Percentiles rank a stretch among this genome's conserved stretches.
These are phyloP conservation scores for Crataegus laevigata DNA, from an alignment of 306 rosid species.

Conservation along the genomic window DNA sequence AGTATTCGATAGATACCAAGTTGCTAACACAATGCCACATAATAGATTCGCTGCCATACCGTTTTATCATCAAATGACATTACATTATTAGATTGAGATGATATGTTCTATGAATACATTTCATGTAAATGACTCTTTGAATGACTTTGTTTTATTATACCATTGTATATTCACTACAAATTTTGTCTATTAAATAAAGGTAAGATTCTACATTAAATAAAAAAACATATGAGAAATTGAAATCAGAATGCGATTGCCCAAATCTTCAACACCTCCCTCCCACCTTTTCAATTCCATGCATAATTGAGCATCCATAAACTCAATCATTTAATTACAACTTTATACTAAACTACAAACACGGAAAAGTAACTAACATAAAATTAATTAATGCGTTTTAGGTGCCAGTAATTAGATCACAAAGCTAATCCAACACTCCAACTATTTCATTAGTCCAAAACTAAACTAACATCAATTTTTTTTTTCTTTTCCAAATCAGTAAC, in stretches of 20 bases:
- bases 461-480: background rate
- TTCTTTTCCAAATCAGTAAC: background rate
- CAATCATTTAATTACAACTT: background rate
- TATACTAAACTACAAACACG: conserved; percentile 20
- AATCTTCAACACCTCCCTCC: background rate
- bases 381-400: background rate
- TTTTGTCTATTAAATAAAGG: no score
- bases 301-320: background rate
- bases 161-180: no score
- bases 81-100: no score
- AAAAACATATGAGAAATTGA: no score
- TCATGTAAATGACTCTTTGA: no score
- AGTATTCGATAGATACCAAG: no score
- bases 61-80: no score
- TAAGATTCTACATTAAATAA: no score
- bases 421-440: background rate
- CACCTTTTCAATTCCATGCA: background rate
- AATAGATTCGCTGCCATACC: no score
- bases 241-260: background rate
- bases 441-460: background rate
- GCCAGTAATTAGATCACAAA: background rate
- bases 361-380: background rate
- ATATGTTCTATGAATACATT: no score
- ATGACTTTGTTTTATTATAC: no score
- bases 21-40: no score